Evolutionary conservation across 192 early-diverging fungal species (phyloP), one percentile per base, ranked within the genome.

Genomic region (Entomortierella lignicola): DNA sequence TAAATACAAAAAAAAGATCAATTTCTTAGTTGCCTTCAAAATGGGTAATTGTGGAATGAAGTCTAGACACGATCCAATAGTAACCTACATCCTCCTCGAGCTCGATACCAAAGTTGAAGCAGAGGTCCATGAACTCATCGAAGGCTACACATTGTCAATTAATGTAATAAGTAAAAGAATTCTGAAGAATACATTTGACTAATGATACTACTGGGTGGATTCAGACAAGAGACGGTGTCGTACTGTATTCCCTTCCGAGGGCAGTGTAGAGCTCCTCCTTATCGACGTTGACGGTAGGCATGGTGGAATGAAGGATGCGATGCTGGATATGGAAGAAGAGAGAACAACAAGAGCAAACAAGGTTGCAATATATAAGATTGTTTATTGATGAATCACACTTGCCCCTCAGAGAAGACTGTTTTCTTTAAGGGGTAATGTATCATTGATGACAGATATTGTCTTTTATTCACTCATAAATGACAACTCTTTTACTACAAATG

Each of bases 41-140:
- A 47, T 47, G 44, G 17, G 7, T 15, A 47, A 47, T 47, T 47
- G 44, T 20, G 44, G 44, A 57, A 25, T 17, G 44, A n/a, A 10
- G 21, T 31, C n/a, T 34, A 50, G 25, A 11, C 66, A 39, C 43
- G 2, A 48, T 32, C 18, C 8, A 41, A 31, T 31, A 63, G 20
- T n/a, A 52, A 31, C 87, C 56, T 88, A 94, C 93, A 83, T 97
- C 96, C 81, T 99, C 98, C 69, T 99, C 98, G 42, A 99, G 87
- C 87, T 99, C 98, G 70, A 99, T 96, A 63, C 98, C 98, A 83
- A 96, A 98, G 81, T 96, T 92, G 86, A 99, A 99, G 83, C 98
- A 98, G 56, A 99, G 89, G 84, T 99, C 98, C 82, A 92, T 89
- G 88, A 99, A 98, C 77, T 96, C 92, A 51, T 94, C 91, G 63